Evolutionary conservation across 169 alveolate genomes (phyloP), one percentile per base, ranked within the genome.

Genomic region (Plasmodium knowlesi): DNA sequence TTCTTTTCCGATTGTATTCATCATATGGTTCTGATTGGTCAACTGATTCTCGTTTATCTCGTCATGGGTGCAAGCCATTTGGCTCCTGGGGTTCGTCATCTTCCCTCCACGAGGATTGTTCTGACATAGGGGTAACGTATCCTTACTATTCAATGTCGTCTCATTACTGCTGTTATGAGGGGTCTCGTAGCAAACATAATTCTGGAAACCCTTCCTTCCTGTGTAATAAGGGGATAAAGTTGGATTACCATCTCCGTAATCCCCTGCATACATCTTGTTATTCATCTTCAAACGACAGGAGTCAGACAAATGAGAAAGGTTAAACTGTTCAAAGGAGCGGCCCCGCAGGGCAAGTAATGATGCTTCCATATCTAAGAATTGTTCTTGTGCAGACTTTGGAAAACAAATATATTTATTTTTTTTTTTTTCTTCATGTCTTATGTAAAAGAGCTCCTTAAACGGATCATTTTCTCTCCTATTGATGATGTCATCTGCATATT

Each of bases 311-410:
- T 82, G 79, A n/a, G 46, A 53, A 57, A 50, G 54, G 25, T 82
- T 3, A 82, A 82, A 82, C 1, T 46, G 34, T 39, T 12, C 41
- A 12, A 57, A 22, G 16, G 89, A 41, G 19, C 57, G 25, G 10
- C 57, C 89, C 12, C 41, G 4, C 71, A 82, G 57, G 37, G 89
- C n/a, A 82, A 37, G 89, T 22, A 82, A 30, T 1, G 89, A 82
- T 28, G 89, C 89, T 41, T 82, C 72, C 89, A 82, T 82, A 32
- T 82, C 89, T 19, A 82, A 32, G 41, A 82, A 41, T 30, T 82
- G 89, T 39, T 82, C 72, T 82, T 82, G 72, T 54, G 89, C 89
- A 30, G 89, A 50, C 37, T 82, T 82, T 16, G 89, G 89, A 28
- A 82, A 82, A 25, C 67, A 39, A n/a, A 81, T 22, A 19, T 81